These are phyloP conservation scores for Nyssa sinensis DNA, from an alignment of 148 eudicot species.

Conservation along the genomic window DNA sequence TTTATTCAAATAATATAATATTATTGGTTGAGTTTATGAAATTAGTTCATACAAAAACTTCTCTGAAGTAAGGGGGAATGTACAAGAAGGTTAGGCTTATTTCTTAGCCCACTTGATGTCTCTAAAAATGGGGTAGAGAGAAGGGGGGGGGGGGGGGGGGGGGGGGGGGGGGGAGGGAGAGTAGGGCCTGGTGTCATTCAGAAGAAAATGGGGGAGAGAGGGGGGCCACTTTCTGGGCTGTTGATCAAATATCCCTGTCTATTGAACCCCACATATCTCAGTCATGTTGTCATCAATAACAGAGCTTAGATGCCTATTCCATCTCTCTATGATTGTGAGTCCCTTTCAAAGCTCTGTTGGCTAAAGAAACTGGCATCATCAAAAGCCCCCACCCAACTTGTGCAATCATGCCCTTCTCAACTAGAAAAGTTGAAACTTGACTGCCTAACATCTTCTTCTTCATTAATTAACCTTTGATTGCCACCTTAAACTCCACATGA, in stretches of 20 bases:
- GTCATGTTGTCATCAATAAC: constrained; percentile 24
- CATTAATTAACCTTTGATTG: not conserved
- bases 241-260: constrained; percentile 32
- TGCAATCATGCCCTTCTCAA: constrained; percentile 11
- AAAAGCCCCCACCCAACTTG: constrained; percentile 27
- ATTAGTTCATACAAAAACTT: too few relatives aligned
- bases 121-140: too few relatives aligned
- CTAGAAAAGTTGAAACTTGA: not conserved
- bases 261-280: constrained; percentile 39
- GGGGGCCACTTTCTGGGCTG: constrained; percentile 9
- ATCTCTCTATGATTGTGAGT: constrained; percentile 36
- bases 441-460: not conserved
- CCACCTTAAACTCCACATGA: not conserved
- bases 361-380: constrained; percentile 29
- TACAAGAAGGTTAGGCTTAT: not conserved
- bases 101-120: constrained; percentile 6
- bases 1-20: too few relatives aligned
- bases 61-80: too few relatives aligned
- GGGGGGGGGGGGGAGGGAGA: not conserved
- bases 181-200: not conserved
- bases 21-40: too few relatives aligned
- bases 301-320: constrained; percentile 33
- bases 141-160: not conserved
- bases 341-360: constrained; percentile 35
- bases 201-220: not conserved